These are phyloP conservation scores for Amphichorda felina DNA, from an alignment of 2,329 filamentous ascomycete genomes.

Conservation along the genomic window DNA sequence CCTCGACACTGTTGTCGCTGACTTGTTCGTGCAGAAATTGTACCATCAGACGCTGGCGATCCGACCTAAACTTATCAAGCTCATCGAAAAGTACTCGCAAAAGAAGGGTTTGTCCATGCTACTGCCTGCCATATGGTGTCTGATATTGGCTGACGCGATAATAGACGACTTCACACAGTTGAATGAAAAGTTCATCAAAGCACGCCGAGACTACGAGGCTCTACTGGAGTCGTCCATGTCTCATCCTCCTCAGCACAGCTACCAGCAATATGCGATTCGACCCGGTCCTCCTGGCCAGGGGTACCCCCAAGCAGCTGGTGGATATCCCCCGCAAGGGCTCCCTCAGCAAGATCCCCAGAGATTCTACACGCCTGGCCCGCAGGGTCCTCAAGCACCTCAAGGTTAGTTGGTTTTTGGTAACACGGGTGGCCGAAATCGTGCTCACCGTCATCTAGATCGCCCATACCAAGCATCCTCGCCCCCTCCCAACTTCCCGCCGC, in stretches of 20 bases:
- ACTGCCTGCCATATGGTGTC: not conserved
- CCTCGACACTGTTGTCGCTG: constrained; percentile 9
- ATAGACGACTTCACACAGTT: constrained; percentile 94
- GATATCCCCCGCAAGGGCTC: constrained; percentile 29
- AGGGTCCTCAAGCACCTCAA: constrained; percentile 2
- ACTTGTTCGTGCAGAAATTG: constrained; percentile 38
- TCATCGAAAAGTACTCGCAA: constrained; percentile 98
- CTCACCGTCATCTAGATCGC: constrained; percentile 8
- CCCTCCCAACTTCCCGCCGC: constrained; percentile 40
- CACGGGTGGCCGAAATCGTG: not conserved
- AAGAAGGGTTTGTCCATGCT: constrained; percentile 83
- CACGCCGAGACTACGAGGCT: constrained; percentile 88
- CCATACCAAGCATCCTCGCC: constrained; percentile 35
- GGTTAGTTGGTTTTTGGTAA: not conserved
- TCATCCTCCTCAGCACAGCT: constrained; percentile 71
- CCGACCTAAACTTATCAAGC: constrained; percentile 88
- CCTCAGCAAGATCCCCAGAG: constrained; percentile 49
- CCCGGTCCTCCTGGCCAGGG: constrained; percentile 30
- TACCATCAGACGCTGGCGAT: constrained; percentile 94
- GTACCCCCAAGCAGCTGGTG: constrained; percentile 24
- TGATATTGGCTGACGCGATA: constrained; percentile 5
- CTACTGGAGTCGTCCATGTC: constrained; percentile 96
- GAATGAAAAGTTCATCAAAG: constrained; percentile 99
- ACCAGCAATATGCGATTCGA: constrained; percentile 55
- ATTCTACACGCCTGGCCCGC: constrained; percentile 55